Evolutionary conservation across 257 asterid species (phyloP).

Genomic region (Galeopsis tetrahit): DNA sequence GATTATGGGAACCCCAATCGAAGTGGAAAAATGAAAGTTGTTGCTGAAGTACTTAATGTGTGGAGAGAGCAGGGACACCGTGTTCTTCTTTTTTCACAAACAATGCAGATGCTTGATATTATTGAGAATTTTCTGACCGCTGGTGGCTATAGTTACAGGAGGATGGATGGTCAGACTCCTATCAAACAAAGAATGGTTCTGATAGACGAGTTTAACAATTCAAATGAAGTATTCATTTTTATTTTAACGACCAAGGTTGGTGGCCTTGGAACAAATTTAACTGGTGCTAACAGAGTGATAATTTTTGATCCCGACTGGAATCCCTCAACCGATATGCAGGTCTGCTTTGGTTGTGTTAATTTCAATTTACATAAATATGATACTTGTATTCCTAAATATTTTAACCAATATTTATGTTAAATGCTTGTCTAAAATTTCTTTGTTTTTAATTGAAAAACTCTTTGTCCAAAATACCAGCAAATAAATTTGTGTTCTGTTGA

Average conservation of each 20-base stretch:
- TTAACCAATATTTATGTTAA: background rate
- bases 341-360: conserved; percentile 38
- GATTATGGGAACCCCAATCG: conserved; percentile 92
- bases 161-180: conserved; percentile 97
- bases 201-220: conserved; percentile 91
- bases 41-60: conserved; percentile 83
- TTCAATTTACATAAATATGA: conserved; percentile 20
- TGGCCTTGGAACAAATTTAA: conserved; percentile 94
- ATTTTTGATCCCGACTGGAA: conserved; percentile 99
- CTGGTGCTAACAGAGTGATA: conserved; percentile 96
- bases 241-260: conserved; percentile 97
- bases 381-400: conserved; percentile 1
- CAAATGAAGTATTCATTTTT: conserved; percentile 75
- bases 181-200: conserved; percentile 88
- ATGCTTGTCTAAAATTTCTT: conserved; percentile 10
- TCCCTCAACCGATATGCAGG: conserved; percentile 99
- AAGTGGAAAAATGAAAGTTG: conserved; percentile 93
- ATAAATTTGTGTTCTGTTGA: conserved; percentile 30
- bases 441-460: conserved; percentile 3
- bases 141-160: conserved; percentile 68
- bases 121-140: conserved; percentile 68
- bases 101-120: conserved; percentile 99
- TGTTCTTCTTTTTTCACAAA: conserved; percentile 90
- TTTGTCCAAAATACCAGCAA: conserved; percentile 29
- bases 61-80: conserved; percentile 99